Base-by-base conservation (phyloP, 805 yeast genomes). In the Saitoella complicata region DNA sequence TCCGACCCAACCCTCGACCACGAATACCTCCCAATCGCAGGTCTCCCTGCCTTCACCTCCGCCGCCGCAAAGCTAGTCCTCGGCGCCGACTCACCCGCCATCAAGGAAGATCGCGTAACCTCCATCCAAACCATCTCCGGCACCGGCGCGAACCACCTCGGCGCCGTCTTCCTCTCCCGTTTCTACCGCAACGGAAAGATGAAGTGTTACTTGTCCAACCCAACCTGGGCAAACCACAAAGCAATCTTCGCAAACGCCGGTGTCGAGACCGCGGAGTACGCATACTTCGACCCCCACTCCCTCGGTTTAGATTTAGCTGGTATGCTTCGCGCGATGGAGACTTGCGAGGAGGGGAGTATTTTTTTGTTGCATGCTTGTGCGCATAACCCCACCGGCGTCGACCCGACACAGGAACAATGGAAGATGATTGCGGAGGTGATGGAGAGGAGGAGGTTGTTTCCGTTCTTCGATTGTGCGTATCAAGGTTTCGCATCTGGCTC, bases 351-450 rank as follows among this genome's bases (percentile, higher is more conserved):
- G 33, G 83, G 80, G 31, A 68, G 79, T 21, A 72, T 75, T 44
- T 78, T 86, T 21, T 69, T 87, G 46, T 71, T 87, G 49, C 97
- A 87, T 63, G 95, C 95, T 6, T 86, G 95, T 60, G 91, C 95
- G 57, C 96, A 87, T 68, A 88, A 87, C 69, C 97, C 97, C 45
- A 88, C 96, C 12, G 97, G 96, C 51, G 76, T 87, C 61, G 96
- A 87, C 60, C 91, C 94, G 49, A 75, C 84, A 11, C 63, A 65
- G 31, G 82, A 75, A 51, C 84, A 87, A 59, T 86, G 95, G 95
- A 69, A 72, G 49, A 64, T 71, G 60, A 82, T 88, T 37, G 68
- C 82, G 55, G 75, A 78, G 41, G 74, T 78, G 33, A 59, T 82
- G 37, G 64, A n/a, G n/a, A n/a, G n/a, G n/a, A n/a, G n/a, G n/a